These are phyloP conservation scores for Ophiorrhiza pumila DNA, from an alignment of 257 asterid species.

Conservation along the genomic window DNA sequence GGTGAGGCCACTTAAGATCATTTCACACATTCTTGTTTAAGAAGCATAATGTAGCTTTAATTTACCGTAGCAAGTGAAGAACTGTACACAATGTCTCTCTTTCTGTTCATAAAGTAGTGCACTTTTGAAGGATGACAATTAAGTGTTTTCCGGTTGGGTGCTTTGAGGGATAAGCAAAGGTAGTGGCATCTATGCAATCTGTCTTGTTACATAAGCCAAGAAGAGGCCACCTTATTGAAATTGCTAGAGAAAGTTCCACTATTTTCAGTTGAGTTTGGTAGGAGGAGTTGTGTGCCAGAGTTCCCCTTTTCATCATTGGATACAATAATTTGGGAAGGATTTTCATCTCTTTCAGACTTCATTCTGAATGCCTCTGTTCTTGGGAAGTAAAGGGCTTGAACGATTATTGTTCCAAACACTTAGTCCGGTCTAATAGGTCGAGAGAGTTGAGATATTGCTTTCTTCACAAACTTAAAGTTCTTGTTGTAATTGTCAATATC, in stretches of 20 bases:
- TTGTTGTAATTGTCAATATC: too few relatives aligned
- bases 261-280: slow-evolving; percentile 22
- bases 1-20: slow-evolving; percentile 37
- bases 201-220: slow-evolving; percentile 67
- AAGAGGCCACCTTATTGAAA: slow-evolving; percentile 7
- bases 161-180: slow-evolving; percentile 88
- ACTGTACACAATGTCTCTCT: slow-evolving; percentile 1
- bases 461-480: too few relatives aligned
- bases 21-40: slow-evolving; percentile 43
- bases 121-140: slow-evolving; percentile 35
- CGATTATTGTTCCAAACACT: too few relatives aligned
- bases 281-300: slow-evolving; percentile 5
- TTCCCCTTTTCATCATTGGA: not conserved
- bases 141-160: slow-evolving; percentile 67
- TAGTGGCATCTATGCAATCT: slow-evolving; percentile 44
- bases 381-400: too few relatives aligned
- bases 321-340: not conserved
- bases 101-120: slow-evolving; percentile 18
- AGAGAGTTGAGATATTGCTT: too few relatives aligned
- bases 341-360: too few relatives aligned
- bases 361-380: too few relatives aligned
- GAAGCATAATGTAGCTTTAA: slow-evolving; percentile 42
- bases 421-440: too few relatives aligned
- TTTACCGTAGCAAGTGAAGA: slow-evolving; percentile 23
- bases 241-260: slow-evolving; percentile 4